Percentiles rank a stretch among this genome's conserved stretches.
These are phyloP conservation scores for Marvania coccoides DNA, from an alignment of 139 green algal genomes.

Conservation along the genomic window DNA sequence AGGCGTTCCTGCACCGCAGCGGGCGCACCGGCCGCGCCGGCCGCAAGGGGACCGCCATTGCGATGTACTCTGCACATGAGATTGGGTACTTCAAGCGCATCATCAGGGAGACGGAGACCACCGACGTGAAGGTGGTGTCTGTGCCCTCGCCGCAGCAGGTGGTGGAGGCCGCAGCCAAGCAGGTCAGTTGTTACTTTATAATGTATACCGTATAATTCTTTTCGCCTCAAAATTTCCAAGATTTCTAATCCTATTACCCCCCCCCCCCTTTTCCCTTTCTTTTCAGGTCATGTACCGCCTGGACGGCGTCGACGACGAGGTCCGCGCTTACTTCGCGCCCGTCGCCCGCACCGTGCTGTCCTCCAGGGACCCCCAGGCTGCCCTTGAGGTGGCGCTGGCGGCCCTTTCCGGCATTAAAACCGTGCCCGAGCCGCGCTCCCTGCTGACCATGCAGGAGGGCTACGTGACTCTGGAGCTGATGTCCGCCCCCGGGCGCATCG, in stretches of 20 bases:
- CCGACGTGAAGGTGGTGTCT: constrained; percentile 37
- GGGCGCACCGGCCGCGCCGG: constrained; percentile 68
- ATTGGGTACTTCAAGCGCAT: constrained; percentile 54
- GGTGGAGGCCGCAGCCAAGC: constrained; percentile 46
- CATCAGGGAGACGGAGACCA: constrained; percentile 42
- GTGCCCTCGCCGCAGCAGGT: constrained; percentile 47
- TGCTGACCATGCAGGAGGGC: constrained; percentile 74
- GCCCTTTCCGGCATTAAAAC: constrained; percentile 77
- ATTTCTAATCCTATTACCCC: too few relatives aligned
- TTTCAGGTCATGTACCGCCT: constrained; percentile 54
- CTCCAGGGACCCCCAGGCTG: constrained; percentile 37
- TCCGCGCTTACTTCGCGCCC: constrained; percentile 77
- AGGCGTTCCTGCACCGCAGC: constrained; percentile 46
- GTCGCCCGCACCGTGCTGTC: constrained; percentile 67
- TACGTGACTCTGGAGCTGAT: constrained; percentile 56
- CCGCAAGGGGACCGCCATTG: constrained; percentile 67
- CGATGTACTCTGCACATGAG: constrained; percentile 67
- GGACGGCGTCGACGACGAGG: constrained; percentile 57
- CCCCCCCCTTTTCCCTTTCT: neutral
- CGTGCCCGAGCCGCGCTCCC: constrained; percentile 49
- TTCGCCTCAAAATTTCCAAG: too few relatives aligned
- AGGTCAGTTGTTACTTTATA: constrained; percentile 2
- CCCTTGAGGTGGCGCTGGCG: constrained; percentile 64
- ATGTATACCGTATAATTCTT: neutral
- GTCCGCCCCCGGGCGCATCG: constrained; percentile 31